A percentile compares a stretch with the other conserved stretches of the same genome.
Conservation (phyloP, 495 filamentous ascomycete species). For the Aspergillus diversus region DNA sequence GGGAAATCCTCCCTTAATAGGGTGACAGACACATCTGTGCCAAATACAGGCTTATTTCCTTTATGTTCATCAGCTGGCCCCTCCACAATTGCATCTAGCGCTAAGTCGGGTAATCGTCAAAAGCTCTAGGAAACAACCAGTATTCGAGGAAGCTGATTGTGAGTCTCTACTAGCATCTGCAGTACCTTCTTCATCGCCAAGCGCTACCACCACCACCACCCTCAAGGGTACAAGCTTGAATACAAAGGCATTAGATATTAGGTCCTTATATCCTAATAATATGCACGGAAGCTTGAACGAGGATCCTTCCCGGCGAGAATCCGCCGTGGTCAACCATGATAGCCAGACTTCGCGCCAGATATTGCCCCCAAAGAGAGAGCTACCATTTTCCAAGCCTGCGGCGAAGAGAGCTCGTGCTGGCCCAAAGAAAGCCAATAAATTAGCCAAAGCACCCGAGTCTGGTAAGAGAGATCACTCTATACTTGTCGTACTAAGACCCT, state of each 20-base stretch:
- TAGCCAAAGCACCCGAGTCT: neutral
- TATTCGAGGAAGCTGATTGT: neutral
- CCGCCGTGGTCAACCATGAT: conserved; percentile 29
- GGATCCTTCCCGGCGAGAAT: conserved; percentile 23
- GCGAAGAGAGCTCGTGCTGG: conserved; percentile 25
- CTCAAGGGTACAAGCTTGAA: neutral
- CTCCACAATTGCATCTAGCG: conserved; percentile 4
- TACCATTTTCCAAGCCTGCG: conserved; percentile 44
- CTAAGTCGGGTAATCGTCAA: conserved; percentile 3
- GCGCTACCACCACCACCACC: conserved; percentile 6
- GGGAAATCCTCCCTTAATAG: conserved; percentile 8
- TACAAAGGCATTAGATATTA: conserved; percentile 2
- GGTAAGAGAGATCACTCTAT: conserved; percentile 1
- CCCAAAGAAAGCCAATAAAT: neutral
- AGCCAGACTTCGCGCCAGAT: conserved; percentile 37
- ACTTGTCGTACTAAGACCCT: neutral
- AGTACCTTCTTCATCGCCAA: conserved; percentile 19
- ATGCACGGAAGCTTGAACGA: neutral
- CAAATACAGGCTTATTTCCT: neutral
- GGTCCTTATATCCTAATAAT: neutral
- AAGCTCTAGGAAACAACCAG: neutral
- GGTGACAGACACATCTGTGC: neutral
- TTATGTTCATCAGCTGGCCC: neutral
- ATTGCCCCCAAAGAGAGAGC: conserved; percentile 49
- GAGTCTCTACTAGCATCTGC: neutral